Evolutionary conservation across 2,329 filamentous ascomycete species (phyloP).

Genomic region (Fusarium beomiforme): DNA sequence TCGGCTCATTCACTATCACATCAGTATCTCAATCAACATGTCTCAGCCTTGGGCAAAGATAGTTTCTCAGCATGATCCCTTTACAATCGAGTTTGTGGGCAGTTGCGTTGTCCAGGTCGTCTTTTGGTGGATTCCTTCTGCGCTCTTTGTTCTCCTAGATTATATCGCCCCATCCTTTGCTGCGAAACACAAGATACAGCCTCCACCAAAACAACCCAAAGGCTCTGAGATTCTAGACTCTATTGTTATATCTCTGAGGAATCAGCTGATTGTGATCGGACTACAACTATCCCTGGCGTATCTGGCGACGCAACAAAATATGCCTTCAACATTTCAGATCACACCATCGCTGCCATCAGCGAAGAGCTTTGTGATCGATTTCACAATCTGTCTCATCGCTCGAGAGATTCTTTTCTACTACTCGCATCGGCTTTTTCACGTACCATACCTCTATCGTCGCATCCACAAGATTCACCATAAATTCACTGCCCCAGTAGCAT

Average conservation of each 20-base stretch:
- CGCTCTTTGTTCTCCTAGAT: conserved; percentile 56
- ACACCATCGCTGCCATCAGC: conserved; percentile 49
- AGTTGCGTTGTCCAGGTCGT: conserved; percentile 52
- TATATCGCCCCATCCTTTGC: conserved; percentile 58
- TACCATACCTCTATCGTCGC: conserved; percentile 56
- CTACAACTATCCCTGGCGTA: conserved; percentile 43
- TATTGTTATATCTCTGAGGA: conserved; percentile 55
- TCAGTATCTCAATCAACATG: conserved; percentile 1
- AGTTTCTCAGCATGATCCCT: background rate
- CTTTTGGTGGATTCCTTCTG: conserved; percentile 58
- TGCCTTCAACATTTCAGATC: conserved; percentile 52
- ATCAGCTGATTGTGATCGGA: conserved; percentile 55
- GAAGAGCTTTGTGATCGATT: conserved; percentile 51
- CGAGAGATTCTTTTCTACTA: conserved; percentile 67
- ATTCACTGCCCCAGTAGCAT: conserved; percentile 64
- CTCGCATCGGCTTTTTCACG: conserved; percentile 63
- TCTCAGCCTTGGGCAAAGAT: background rate
- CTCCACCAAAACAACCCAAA: conserved; percentile 60
- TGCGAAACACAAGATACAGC: conserved; percentile 63
- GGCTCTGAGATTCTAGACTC: conserved; percentile 56
- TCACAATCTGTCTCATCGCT: conserved; percentile 52
- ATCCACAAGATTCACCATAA: conserved; percentile 67
- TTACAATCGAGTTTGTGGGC: conserved; percentile 53
- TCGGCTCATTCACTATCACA: background rate
- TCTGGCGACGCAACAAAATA: conserved; percentile 8